Evolutionary conservation across 2,329 filamentous ascomycete species (phyloP).

Genomic region (Colletotrichum musae): DNA sequence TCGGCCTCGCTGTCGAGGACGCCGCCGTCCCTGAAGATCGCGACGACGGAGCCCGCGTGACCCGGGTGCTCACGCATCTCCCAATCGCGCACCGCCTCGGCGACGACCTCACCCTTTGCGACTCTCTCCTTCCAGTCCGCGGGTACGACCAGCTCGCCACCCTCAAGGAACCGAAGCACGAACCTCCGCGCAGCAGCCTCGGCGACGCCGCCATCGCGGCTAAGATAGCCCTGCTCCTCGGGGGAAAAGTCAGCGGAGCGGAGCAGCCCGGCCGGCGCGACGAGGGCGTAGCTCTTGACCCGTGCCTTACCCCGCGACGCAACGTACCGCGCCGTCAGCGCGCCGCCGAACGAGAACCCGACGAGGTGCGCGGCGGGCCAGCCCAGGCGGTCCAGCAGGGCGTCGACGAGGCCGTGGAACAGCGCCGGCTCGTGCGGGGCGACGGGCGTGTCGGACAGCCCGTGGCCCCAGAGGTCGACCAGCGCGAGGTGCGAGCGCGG

Average conservation of each 20-base stretch:
- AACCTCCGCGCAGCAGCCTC: slow-evolving; percentile 52
- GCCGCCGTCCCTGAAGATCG: slow-evolving; percentile 61
- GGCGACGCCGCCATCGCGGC: slow-evolving; percentile 45
- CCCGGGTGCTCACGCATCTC: slow-evolving; percentile 61
- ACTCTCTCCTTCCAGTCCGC: slow-evolving; percentile 61
- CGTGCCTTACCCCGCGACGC: slow-evolving; percentile 45
- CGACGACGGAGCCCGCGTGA: slow-evolving; percentile 61
- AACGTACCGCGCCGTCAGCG: slow-evolving; percentile 55
- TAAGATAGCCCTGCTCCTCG: slow-evolving; percentile 44
- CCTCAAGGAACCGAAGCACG: slow-evolving; percentile 59
- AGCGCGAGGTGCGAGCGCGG: slow-evolving; percentile 57
- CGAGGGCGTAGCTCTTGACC: slow-evolving; percentile 53
- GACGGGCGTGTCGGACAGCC: slow-evolving; percentile 63
- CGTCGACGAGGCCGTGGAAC: slow-evolving; percentile 59
- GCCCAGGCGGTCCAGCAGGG: slow-evolving; percentile 54
- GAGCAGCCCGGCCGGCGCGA: slow-evolving; percentile 65
- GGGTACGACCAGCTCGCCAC: slow-evolving; percentile 57
- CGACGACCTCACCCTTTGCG: slow-evolving; percentile 58
- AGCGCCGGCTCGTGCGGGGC: slow-evolving; percentile 55
- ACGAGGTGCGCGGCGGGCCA: slow-evolving; percentile 62
- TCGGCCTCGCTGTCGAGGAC: slow-evolving; percentile 52
- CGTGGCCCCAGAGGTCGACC: slow-evolving; percentile 68
- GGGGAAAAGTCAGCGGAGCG: slow-evolving; percentile 45
- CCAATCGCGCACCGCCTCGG: slow-evolving; percentile 64
- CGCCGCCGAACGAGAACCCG: slow-evolving; percentile 65